A percentile compares a stretch with the other conserved stretches of the same genome.
Evolutionary conservation across 805 yeast species (phyloP).

Genomic region (Jamesozyma lodderae): DNA sequence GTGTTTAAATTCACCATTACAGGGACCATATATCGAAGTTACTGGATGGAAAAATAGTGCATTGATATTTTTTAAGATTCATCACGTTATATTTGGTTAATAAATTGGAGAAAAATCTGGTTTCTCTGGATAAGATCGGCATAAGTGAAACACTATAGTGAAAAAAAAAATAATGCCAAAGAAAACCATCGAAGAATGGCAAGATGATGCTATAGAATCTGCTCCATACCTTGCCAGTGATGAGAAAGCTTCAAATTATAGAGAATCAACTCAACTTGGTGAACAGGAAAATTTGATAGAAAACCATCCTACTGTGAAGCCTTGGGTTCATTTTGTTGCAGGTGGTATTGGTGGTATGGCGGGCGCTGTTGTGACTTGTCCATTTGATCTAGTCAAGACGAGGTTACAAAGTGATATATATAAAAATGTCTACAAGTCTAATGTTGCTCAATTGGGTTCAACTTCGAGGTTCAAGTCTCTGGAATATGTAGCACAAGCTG

Average conservation of each 20-base stretch:
- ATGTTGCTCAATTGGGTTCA: constrained; percentile 7
- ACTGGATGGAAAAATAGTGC: too few relatives aligned
- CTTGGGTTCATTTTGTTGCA: constrained; percentile 78
- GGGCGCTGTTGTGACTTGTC: constrained; percentile 90
- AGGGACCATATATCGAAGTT: too few relatives aligned
- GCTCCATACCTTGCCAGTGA: constrained; percentile 59
- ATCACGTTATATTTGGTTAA: too few relatives aligned
- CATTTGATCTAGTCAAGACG: constrained; percentile 93
- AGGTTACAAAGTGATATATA: constrained; percentile 87
- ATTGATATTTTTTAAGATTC: too few relatives aligned
- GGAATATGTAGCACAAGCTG: constrained; percentile 38
- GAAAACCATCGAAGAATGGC: constrained; percentile 30
- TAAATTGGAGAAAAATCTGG: too few relatives aligned
- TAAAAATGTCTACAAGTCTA: constrained; percentile 40
- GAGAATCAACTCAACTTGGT: constrained; percentile 30
- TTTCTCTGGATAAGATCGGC: too few relatives aligned
- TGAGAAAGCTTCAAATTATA: constrained; percentile 52
- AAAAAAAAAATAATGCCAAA: constrained; percentile 15
- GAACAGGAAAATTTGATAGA: constrained; percentile 8
- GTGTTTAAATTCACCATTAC: too few relatives aligned
- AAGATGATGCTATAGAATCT: constrained; percentile 50
- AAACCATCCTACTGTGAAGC: constrained; percentile 30
- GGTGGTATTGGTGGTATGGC: constrained; percentile 97
- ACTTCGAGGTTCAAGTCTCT: constrained; percentile 5
- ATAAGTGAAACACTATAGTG: too few relatives aligned